Evolutionary conservation across 768 basidiomycete species (phyloP), one percentile per base, ranked within the genome.

Genomic region (Crassisporium funariophilum): DNA sequence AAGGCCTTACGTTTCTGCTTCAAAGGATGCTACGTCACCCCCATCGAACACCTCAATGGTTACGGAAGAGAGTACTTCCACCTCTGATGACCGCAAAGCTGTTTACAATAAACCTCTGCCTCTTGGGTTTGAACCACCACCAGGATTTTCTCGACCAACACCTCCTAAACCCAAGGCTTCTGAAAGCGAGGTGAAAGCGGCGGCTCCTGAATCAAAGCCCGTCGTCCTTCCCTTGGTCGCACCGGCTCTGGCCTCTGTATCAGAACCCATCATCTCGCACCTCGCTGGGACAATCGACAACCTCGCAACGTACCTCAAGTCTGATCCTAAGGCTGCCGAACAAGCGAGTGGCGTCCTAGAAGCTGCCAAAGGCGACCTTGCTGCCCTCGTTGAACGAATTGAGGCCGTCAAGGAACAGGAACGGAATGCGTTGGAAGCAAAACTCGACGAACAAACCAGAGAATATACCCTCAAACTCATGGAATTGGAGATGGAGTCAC

Each of bases 121-220:
- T n/a, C 68, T 99, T 41, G 95, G 94, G 10, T 91, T 90, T 63
- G 94, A 98, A 65, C 91, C 88, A 8, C 95, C 95, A 24, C 91
- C 91, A 17, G 95, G 95, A 15, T 98, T 83, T 65, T 73, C 77
- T 46, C 77, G 83, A 29, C 83, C 88, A 10, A 54, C 71, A 16
- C 75, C 82, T 15, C 68, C 77, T 22, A 81, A 82, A 37, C 55
- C 53, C 34, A 54, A 53, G 27, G 25, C 54, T 1, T 39, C 41
- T 25, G 49, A 53, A 44, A 34, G 44, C 19, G 47, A 52, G 13
- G 22, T 37, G 7, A 46, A 70, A 27, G 56, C 64, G 31, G 41
- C 62, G 16, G 44, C 45, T 41, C n/a, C 62, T 53, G 44, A 57
- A 47, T 24, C 49, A 13, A 63, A 63, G 29, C 57, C 70, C 11